These are phyloP conservation scores for Termitomyces sp. DNA, from an alignment of 768 basidiomycete species.

Conservation along the genomic window DNA sequence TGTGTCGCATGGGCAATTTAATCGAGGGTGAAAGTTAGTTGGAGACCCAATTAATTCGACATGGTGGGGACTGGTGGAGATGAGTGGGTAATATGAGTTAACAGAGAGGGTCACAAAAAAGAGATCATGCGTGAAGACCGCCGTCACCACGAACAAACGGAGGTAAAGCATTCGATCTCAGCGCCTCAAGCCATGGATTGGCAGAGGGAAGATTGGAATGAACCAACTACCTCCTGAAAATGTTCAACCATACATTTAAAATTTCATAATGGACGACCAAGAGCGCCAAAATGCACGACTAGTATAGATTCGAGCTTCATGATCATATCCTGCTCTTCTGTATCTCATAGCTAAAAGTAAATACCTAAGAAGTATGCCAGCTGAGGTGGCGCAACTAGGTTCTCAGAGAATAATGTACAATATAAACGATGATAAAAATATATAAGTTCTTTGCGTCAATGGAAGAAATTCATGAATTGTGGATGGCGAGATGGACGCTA, in stretches of 20 bases:
- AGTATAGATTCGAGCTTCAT: neutral
- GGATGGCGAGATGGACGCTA: neutral
- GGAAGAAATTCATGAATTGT: neutral
- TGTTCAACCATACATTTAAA: neutral
- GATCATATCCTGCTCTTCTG: neutral
- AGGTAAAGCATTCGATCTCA: no score
- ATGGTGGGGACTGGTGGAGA: no score
- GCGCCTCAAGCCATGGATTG: no score
- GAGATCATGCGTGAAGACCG: no score
- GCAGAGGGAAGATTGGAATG: neutral
- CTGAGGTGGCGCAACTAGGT: no score
- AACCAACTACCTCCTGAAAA: no score
- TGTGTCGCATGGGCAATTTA: no score
- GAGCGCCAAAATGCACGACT: neutral
- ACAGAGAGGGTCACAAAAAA: no score
- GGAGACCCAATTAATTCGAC: no score
- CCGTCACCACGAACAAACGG: no score
- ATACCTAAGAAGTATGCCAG: neutral
- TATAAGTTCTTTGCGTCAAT: neutral
- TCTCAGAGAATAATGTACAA: neutral
- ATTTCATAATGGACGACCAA: neutral
- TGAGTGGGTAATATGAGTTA: no score
- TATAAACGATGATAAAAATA: neutral
- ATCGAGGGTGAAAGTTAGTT: no score
- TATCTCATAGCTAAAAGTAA: neutral